Conservation (phyloP, 2,329 filamentous ascomycete species). For the Stachybotrys echinatus region DNA sequence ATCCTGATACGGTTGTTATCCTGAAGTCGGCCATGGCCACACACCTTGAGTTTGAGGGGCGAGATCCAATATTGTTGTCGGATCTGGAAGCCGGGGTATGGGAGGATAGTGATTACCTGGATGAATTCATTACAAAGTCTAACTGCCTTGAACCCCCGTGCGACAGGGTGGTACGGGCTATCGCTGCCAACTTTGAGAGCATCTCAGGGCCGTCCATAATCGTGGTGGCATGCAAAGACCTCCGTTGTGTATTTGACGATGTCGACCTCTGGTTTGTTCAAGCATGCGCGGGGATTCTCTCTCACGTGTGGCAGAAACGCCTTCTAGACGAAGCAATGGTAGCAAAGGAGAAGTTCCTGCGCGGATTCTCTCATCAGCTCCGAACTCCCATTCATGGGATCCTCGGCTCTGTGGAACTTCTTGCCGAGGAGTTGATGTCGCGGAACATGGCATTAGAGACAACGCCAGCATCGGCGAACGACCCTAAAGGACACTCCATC, state of each 20-base stretch:
- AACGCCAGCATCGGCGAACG: background rate
- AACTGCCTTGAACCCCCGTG: constrained; percentile 25
- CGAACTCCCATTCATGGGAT: constrained; percentile 43
- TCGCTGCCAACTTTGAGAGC: constrained; percentile 28
- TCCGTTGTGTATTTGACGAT: constrained; percentile 40
- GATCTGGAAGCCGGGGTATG: constrained; percentile 33
- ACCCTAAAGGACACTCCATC: constrained; percentile 4
- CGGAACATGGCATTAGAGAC: constrained; percentile 8
- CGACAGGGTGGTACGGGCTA: constrained; percentile 26
- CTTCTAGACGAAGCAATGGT: constrained; percentile 32
- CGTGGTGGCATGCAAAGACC: constrained; percentile 31
- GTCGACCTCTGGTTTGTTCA: constrained; percentile 40
- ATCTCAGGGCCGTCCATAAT: constrained; percentile 24
- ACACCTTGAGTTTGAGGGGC: constrained; percentile 18
- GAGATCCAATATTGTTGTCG: constrained; percentile 15
- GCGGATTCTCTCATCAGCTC: constrained; percentile 40
- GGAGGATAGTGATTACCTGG: constrained; percentile 35
- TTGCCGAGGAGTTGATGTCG: constrained; percentile 32
- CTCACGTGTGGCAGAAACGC: constrained; percentile 30
- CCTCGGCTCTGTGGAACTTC: constrained; percentile 28
- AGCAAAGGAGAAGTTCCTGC: constrained; percentile 38
- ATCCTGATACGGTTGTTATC: constrained; percentile 24
- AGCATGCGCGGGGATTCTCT: constrained; percentile 30
- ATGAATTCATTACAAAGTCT: constrained; percentile 26
- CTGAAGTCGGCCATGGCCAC: constrained; percentile 19